Conservation (phyloP, 345 rosid genomes). For the Brassica nigra region DNA sequence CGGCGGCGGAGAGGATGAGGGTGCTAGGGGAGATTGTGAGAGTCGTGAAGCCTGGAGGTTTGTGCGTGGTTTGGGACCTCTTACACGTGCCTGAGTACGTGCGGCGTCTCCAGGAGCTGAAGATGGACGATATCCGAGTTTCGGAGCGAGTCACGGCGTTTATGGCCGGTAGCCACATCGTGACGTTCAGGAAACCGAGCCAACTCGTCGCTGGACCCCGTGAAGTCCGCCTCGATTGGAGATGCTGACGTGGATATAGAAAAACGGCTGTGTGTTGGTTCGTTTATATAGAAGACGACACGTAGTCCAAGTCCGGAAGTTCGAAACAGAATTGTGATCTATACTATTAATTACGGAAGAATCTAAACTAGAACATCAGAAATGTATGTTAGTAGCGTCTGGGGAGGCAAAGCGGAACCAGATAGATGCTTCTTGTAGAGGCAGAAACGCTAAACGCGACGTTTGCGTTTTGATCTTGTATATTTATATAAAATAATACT, state of each 20-base stretch:
- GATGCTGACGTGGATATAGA: conserved; percentile 45
- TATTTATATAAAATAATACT: conserved; percentile 11
- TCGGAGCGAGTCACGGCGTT: conserved; percentile 90
- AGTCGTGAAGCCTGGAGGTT: conserved; percentile 81
- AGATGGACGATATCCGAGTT: conserved; percentile 83
- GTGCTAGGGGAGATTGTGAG: conserved; percentile 87
- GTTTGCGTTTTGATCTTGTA: conserved; percentile 34
- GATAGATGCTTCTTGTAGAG: conserved; percentile 23
- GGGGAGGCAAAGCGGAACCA: conserved; percentile 48
- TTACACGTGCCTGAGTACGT: conserved; percentile 85
- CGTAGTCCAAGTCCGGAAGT: conserved; percentile 18
- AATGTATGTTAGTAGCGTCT: conserved; percentile 12
- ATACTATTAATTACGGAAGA: conserved; percentile 2
- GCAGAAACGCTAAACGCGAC: conserved; percentile 25
- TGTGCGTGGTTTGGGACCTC: conserved; percentile 89
- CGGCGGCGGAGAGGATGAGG: conserved; percentile 88
- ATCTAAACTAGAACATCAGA: conserved; percentile 1
- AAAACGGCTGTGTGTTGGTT: conserved; percentile 2
- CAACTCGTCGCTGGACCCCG: conserved; percentile 60
- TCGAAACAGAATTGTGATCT: conserved; percentile 28
- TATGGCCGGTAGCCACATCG: conserved; percentile 90
- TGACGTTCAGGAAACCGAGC: conserved; percentile 75
- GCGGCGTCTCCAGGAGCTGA: conserved; percentile 71
- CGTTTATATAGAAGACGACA: conserved; percentile 22
- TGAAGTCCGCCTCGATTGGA: conserved; percentile 80